Base-by-base conservation (phyloP, 345 rosid genomes). In the Triadica sebifera region DNA sequence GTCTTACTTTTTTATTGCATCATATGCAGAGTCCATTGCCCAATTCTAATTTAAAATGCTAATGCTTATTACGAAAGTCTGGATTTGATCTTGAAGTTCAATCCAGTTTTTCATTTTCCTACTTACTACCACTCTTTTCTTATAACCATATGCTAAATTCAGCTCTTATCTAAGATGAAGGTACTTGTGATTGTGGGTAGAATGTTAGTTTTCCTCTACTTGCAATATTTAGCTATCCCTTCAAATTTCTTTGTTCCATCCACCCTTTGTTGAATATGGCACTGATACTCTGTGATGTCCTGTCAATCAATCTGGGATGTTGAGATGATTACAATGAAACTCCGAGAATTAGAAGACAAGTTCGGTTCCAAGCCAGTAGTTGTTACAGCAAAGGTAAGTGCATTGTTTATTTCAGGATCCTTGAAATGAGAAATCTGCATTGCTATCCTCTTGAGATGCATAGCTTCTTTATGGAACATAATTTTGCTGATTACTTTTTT, bases 361-460 rank as follows among this genome's bases (percentile, higher is more conserved):
- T 85, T 74, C 71, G 74, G 73, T 69, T 75, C 71, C 63, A 84
- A 75, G 81, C 98, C 95, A 59, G 77, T 88, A 43, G 82, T 87
- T 71, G 75, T 87, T 34, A 91, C 97, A 1, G 97, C 91, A 84
- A 91, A 93, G 90, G 97, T 90, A 67, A 80, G 84, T 58, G 41
- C 38, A 38, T 50, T 52, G 51, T 13, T 22, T 65, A 45, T 51
- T 51, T 74, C 43, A 17, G 46, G 1, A 49, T 22, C 64, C 12
- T 10, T 41, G 5, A n/a, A 46, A 24, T 46, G 19, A 8, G 51
- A 56, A 57, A 22, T 22, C 52, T 4, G 24, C 2, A 8, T 6
- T 51, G 7, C 5, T 3, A 63, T 64, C 10, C 17, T 29, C 39
- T 49, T 34, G 17, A 37, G 37, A 50, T 50, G 59, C n/a, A n/a